Conservation (phyloP, 306 rosid genomes). For the Malus domestica region DNA sequence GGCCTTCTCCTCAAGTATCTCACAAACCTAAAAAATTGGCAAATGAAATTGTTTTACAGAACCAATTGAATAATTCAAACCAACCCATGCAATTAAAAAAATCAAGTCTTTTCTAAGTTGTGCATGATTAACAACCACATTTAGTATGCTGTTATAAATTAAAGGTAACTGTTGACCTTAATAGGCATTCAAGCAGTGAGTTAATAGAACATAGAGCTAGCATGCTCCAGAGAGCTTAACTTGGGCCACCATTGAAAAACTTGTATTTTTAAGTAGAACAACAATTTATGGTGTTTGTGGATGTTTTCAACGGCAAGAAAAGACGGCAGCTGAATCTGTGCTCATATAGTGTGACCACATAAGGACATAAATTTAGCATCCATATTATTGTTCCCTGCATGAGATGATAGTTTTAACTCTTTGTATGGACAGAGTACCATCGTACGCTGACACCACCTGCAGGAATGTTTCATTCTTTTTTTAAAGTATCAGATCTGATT, state of each 20-base stretch:
- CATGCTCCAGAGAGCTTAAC: neutral
- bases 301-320: neutral
- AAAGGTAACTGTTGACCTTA: neutral
- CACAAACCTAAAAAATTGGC: constrained; percentile 57
- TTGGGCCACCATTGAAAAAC: neutral
- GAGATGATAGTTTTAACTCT: neutral
- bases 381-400: neutral
- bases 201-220: neutral
- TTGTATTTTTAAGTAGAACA: neutral
- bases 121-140: neutral
- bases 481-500: neutral
- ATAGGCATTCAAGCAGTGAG: neutral
- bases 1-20: constrained; percentile 85
- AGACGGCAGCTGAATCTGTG: neutral
- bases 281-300: neutral
- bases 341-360: neutral
- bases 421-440: neutral
- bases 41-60: neutral
- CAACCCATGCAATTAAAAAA: neutral
- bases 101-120: neutral
- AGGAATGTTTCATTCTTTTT: neutral
- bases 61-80: neutral
- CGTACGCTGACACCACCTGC: neutral
- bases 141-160: neutral
- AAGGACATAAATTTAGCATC: neutral